Percentiles rank a stretch among this genome's conserved stretches.
Conservation (phyloP, 805 yeast genomes). For the Metschnikowia similis region DNA sequence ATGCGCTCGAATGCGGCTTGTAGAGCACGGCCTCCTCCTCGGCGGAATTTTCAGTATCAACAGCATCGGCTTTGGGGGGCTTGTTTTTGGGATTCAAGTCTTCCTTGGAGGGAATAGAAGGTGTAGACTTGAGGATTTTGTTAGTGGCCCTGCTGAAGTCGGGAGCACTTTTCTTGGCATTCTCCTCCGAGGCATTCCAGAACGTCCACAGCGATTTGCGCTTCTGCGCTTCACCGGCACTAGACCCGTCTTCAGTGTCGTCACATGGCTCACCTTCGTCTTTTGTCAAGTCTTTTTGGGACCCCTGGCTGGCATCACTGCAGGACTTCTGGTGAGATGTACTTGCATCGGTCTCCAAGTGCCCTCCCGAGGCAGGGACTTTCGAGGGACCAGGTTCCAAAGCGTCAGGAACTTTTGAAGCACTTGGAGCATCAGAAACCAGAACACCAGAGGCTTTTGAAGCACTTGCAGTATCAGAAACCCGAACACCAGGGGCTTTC, state of each 20-base stretch:
- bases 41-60: background rate
- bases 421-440: too few relatives aligned
- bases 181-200: constrained; percentile 24
- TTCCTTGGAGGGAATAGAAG: constrained; percentile 22
- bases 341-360: too few relatives aligned
- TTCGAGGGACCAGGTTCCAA: too few relatives aligned
- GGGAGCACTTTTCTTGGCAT: background rate
- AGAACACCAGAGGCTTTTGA: too few relatives aligned
- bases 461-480: too few relatives aligned
- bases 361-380: too few relatives aligned
- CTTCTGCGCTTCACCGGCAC: constrained; percentile 1
- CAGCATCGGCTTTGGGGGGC: constrained; percentile 9
- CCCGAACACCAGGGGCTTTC: too few relatives aligned
- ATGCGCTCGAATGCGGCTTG: constrained; percentile 38
- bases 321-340: background rate
- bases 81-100: constrained; percentile 8
- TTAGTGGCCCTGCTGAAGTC: constrained; percentile 20
- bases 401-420: too few relatives aligned
- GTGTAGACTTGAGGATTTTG: constrained; percentile 30
- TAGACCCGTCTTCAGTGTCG: background rate
- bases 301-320: constrained; percentile 3
- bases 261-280: constrained; percentile 15
- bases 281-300: constrained; percentile 9
- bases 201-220: constrained; percentile 34
- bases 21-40: constrained; percentile 42